Evolutionary conservation across 1,284 basidiomycete genomes (phyloP).

Genomic region (Sparassis latifolia): DNA sequence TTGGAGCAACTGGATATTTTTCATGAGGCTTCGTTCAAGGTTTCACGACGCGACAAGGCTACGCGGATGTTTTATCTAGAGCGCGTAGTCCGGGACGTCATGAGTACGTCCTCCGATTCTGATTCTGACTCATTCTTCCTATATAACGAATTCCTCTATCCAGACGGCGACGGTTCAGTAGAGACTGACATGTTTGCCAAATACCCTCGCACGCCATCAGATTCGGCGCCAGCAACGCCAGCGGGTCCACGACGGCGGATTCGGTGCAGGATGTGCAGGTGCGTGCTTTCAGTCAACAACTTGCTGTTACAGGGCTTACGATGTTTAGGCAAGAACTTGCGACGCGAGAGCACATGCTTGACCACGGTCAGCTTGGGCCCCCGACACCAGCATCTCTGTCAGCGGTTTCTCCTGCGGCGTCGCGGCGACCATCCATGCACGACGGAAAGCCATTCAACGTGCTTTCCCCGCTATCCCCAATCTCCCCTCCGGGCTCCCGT

Average conservation of each 20-base stretch:
- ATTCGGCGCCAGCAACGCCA: conserved; percentile 57
- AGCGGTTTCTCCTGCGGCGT: conserved; percentile 40
- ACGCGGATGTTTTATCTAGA: conserved; percentile 81
- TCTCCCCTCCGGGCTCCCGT: conserved; percentile 5
- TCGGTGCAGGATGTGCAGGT: conserved; percentile 90
- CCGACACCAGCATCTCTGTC: conserved; percentile 43
- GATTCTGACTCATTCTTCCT: conserved; percentile 1
- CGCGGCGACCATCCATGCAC: conserved; percentile 38
- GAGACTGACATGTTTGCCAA: conserved; percentile 71
- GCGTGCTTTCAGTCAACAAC: conserved; percentile 8
- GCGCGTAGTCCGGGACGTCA: conserved; percentile 63
- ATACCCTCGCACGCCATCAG: conserved; percentile 59
- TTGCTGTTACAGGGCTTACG: not conserved
- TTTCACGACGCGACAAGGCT: conserved; percentile 62
- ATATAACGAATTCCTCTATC: conserved; percentile 2
- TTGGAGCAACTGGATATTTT: conserved; percentile 74
- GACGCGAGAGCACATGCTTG: conserved; percentile 85
- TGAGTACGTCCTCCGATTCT: conserved; percentile 49
- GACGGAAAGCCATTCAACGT: conserved; percentile 16
- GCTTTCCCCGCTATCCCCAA: conserved; percentile 3
- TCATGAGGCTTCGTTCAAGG: conserved; percentile 62
- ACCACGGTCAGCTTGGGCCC: conserved; percentile 75
- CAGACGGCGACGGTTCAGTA: conserved; percentile 68
- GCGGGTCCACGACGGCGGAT: conserved; percentile 55
- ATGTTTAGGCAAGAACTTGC: conserved; percentile 70